Evolutionary conservation across 2,329 filamentous ascomycete genomes (phyloP), one percentile per base, ranked within the genome.

Genomic region (Fragosphaeria purpurea): DNA sequence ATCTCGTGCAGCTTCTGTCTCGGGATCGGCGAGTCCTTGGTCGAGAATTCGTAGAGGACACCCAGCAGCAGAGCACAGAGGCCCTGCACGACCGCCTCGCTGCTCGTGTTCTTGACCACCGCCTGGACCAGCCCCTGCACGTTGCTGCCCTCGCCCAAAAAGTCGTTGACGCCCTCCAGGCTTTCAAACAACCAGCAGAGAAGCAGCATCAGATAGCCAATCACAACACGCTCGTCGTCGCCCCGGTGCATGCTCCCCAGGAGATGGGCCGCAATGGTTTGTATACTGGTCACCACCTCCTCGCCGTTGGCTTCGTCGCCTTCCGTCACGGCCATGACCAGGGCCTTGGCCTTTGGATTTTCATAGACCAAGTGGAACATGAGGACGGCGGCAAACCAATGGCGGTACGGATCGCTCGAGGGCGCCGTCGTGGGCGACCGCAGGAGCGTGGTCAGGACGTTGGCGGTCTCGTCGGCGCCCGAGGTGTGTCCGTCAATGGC

Each of bases 1-100:
- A 96, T 77, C 31, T 85, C 81, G 60, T 95, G 86, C 43, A 98
- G 70, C 8, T 85, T 90, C 31, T 82, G 75, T 54, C 93, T 79
- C 6, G 91, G 80, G 47, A 98, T 84, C 0, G 93, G 88, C 0
- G 91, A 97, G 66, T 98, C 93, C 63, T 95, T 95, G 0, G 91
- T 96, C 8, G 91, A 97, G 62, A 97, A 98, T 61, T 98, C 93
- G 63, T 97, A 98, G 5, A 93, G 77, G 22, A 94, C 83, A 8
- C 91, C 93, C 1, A 97, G 74, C 0, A 98, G 70, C 63, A 89
- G 82, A 12, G 89, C 85, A 63, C 86, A 88, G 10, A 98, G 74
- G 2, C 93, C 93, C 57, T 88, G 85, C 11, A 91, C 75, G 35
- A 95, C 71, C 22, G 79, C 72, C 53, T 82, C 82, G 10, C 80